These are phyloP conservation scores for Dacryopinax primogenitus DNA, from an alignment of 768 basidiomycete species.

Conservation along the genomic window DNA sequence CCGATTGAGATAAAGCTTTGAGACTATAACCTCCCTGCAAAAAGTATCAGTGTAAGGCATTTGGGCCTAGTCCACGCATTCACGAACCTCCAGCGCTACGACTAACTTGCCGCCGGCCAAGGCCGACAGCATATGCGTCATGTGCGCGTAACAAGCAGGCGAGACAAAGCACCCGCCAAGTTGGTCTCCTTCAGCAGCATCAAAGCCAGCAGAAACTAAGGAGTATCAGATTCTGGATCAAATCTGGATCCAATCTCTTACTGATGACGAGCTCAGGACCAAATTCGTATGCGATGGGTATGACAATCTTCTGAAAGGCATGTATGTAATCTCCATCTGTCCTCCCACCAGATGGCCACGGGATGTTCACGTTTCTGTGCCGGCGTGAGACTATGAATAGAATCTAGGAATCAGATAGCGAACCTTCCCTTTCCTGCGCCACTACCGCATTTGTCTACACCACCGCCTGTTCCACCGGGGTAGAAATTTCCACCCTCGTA, in stretches of 20 bases:
- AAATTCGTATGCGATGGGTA: constrained; percentile 97
- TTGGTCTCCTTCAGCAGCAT: constrained; percentile 86
- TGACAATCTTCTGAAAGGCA: constrained; percentile 87
- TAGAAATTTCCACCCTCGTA: constrained; percentile 89
- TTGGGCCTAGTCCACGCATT: not conserved
- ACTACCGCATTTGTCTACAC: constrained; percentile 72
- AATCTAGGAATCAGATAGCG: constrained; percentile 34
- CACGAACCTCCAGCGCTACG: constrained; percentile 81
- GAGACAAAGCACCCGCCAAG: constrained; percentile 85
- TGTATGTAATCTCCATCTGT: constrained; percentile 91
- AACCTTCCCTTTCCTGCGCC: constrained; percentile 66
- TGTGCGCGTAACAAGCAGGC: constrained; percentile 89
- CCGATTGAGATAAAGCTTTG: constrained; percentile 73
- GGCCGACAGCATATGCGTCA: constrained; percentile 92
- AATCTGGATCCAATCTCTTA: constrained; percentile 30
- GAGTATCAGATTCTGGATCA: not conserved
- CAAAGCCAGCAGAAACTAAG: constrained; percentile 95
- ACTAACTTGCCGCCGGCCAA: constrained; percentile 81
- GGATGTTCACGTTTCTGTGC: constrained; percentile 81
- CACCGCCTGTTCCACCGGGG: constrained; percentile 83
- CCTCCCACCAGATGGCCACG: constrained; percentile 83
- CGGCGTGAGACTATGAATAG: constrained; percentile 4
- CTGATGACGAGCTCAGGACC: constrained; percentile 92
- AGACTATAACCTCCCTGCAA: constrained; percentile 88
- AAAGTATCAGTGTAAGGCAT: not conserved